A percentile compares a stretch with the other conserved stretches of the same genome.
phyloP scores from a whole-genome alignment of 2,329 filamentous ascomycete genomes.

The Aureobasidium melanogenum region DNA sequence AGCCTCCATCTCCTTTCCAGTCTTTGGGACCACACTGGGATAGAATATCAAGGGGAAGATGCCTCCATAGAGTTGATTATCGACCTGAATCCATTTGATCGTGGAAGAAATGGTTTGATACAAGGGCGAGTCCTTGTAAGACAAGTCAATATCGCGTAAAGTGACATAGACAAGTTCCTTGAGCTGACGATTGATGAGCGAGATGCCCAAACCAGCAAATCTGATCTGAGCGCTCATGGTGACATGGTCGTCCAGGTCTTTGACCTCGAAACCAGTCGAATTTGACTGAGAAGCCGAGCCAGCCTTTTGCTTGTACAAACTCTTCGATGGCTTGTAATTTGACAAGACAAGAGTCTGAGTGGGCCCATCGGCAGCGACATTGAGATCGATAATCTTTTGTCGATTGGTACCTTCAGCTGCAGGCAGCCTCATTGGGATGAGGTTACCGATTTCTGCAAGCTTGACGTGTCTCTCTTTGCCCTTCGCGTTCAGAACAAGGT shows the following conservation, averaged over 20 bases:
- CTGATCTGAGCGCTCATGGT: conserved; percentile 85
- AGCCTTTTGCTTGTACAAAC: conserved; percentile 68
- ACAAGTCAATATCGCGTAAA: conserved; percentile 80
- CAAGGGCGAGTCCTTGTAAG: conserved; percentile 84
- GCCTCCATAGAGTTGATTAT: conserved; percentile 96
- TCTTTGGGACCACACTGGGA: conserved; percentile 95
- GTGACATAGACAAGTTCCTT: conserved; percentile 91
- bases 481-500: conserved; percentile 72
- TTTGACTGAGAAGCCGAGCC: conserved; percentile 48
- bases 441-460: conserved; percentile 89
- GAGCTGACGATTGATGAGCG: conserved; percentile 83
- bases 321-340: conserved; percentile 88
- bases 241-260: conserved; percentile 77
- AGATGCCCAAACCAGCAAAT: conserved; percentile 84
- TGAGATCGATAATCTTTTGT: conserved; percentile 90
- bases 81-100: conserved; percentile 98
- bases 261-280: conserved; percentile 79
- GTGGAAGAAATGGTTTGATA: conserved; percentile 87
- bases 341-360: conserved; percentile 91
- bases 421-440: conserved; percentile 86
- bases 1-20: conserved; percentile 88
- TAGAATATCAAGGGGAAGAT: conserved; percentile 97
- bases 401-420: conserved; percentile 51
- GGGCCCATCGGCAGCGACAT: conserved; percentile 88
- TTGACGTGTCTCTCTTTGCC: conserved; percentile 85